Conservation (phyloP, 1,284 basidiomycete genomes). For the Sporisorium iseilematis-ciliati region DNA sequence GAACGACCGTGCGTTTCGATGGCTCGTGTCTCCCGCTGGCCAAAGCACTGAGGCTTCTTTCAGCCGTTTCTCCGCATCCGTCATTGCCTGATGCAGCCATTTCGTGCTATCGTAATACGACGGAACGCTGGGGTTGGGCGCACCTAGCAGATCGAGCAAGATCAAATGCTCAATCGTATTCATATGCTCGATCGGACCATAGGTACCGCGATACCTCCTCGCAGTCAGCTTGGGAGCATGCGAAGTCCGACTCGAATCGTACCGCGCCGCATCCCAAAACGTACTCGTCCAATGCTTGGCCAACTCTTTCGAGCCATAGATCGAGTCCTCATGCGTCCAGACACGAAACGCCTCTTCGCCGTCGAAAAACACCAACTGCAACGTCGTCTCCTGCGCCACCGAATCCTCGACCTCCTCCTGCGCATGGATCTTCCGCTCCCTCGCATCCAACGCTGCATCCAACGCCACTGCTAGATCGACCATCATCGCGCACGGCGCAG, state of each 20-base stretch:
- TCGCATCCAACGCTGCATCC: conserved; percentile 56
- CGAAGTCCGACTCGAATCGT: conserved; percentile 8
- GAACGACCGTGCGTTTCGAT: conserved; percentile 23
- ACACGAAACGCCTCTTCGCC: conserved; percentile 94
- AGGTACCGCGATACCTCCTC: conserved; percentile 29
- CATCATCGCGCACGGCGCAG: conserved; percentile 88
- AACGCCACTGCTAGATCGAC: conserved; percentile 63
- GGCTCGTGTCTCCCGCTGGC: conserved; percentile 30
- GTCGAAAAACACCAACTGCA: conserved; percentile 97
- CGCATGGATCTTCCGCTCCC: conserved; percentile 35
- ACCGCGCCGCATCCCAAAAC: conserved; percentile 36
- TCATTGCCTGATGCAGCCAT: conserved; percentile 56
- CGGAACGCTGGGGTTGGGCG: conserved; percentile 53
- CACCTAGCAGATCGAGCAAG: conserved; percentile 65
- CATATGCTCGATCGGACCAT: conserved; percentile 53
- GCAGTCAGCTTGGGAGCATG: conserved; percentile 16
- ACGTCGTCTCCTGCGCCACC: conserved; percentile 79
- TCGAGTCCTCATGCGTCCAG: conserved; percentile 90
- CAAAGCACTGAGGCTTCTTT: conserved; percentile 28
- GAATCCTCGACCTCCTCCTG: conserved; percentile 12
- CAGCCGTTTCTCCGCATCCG: conserved; percentile 53
- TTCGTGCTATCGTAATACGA: conserved; percentile 57
- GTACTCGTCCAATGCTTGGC: conserved; percentile 47
- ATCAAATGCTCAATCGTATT: conserved; percentile 66
- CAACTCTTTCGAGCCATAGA: conserved; percentile 81